phyloP scores from a whole-genome alignment of 1,139 yeast genomes.

The Diutina sp. region DNA sequence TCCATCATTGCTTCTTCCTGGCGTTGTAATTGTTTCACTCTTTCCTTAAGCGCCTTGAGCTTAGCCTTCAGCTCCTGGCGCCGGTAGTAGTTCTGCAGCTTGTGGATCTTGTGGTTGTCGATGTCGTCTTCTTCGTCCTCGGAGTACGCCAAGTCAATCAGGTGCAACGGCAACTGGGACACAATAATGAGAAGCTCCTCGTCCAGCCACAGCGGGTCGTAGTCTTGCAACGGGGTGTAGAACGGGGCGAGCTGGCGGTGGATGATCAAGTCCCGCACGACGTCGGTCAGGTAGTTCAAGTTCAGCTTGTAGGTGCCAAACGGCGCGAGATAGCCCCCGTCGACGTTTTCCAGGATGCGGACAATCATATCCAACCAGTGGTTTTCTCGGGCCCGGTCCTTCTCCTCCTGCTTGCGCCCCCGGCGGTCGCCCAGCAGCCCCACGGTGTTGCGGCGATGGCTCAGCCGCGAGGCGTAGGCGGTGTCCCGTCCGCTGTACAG shows the following conservation, averaged over 20 bases:
- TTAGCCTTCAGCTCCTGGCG: constrained; percentile 43
- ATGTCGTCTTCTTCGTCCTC: constrained; percentile 41
- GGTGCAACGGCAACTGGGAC: constrained; percentile 43
- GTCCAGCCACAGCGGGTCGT: constrained; percentile 62
- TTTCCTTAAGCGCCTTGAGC: constrained; percentile 34
- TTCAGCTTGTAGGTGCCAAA: constrained; percentile 73
- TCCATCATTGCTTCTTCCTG: constrained; percentile 36
- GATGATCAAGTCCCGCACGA: constrained; percentile 53
- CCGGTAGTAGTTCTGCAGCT: constrained; percentile 33
- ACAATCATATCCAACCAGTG: constrained; percentile 49
- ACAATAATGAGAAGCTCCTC: constrained; percentile 52
- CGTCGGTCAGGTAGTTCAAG: constrained; percentile 59
- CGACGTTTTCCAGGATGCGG: constrained; percentile 46
- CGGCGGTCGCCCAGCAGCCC: neutral
- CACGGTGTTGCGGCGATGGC: constrained; percentile 6
- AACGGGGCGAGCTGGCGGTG: constrained; percentile 73
- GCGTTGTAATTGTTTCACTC: constrained; percentile 38
- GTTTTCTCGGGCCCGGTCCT: constrained; percentile 17
- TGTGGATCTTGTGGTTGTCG: constrained; percentile 44
- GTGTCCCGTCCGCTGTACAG: constrained; percentile 4
- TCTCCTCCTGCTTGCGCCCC: constrained; percentile 5
- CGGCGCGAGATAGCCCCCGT: constrained; percentile 78
- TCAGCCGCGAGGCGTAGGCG: constrained; percentile 2
- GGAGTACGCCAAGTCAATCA: constrained; percentile 41
- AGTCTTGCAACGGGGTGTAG: constrained; percentile 80